phyloP scores from a whole-genome alignment of 2,329 filamentous ascomycete species.

The Myriosclerotinia curreyana region DNA sequence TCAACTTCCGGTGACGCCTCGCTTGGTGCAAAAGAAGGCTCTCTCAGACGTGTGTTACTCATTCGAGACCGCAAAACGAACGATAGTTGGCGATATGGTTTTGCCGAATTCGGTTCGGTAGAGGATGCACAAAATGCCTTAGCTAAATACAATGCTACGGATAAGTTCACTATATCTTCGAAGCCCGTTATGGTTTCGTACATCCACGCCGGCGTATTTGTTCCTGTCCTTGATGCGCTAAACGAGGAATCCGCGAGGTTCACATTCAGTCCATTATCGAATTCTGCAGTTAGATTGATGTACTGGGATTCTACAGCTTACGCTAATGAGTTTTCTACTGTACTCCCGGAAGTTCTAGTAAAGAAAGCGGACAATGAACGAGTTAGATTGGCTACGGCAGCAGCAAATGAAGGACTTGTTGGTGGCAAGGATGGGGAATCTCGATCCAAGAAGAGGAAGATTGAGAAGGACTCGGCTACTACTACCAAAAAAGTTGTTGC shows the following conservation, averaged over 20 bases:
- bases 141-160: conserved; percentile 66
- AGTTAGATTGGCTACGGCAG: conserved; percentile 41
- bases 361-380: conserved; percentile 36
- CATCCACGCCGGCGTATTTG: conserved; percentile 82
- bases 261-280: conserved; percentile 69
- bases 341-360: conserved; percentile 43
- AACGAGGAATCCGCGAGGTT: conserved; percentile 56
- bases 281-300: conserved; percentile 63
- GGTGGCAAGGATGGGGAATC: conserved; percentile 37
- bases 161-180: conserved; percentile 75
- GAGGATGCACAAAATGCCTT: conserved; percentile 74
- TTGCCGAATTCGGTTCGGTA: conserved; percentile 75
- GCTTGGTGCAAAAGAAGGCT: conserved; percentile 65
- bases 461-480: conserved; percentile 44
- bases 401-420: conserved; percentile 39
- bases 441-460: conserved; percentile 55
- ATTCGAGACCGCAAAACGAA: conserved; percentile 69
- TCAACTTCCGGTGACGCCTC: conserved; percentile 52
- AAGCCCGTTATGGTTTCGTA: conserved; percentile 68
- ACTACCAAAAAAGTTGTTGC: conserved; percentile 48
- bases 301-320: conserved; percentile 77
- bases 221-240: conserved; percentile 62
- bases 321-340: conserved; percentile 60
- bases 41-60: conserved; percentile 72
- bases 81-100: conserved; percentile 77